These are phyloP conservation scores for Catenaria anguillulae DNA, from an alignment of 371 early-diverging fungal species.

Conservation along the genomic window DNA sequence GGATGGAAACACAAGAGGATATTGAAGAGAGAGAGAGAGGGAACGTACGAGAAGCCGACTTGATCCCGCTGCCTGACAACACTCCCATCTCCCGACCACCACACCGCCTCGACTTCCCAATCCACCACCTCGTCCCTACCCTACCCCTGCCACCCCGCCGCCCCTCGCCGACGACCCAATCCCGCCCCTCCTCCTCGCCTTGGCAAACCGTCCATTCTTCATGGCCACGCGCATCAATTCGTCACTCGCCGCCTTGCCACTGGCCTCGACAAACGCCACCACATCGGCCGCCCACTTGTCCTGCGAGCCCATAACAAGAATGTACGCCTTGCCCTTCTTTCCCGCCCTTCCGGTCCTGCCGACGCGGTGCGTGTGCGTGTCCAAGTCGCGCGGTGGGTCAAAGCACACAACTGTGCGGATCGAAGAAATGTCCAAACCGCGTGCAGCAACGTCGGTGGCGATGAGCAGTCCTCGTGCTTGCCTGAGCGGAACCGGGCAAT, in stretches of 20 bases:
- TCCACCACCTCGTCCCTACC: background rate
- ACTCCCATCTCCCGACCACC: background rate
- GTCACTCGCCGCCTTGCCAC: conserved; percentile 13
- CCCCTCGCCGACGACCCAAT: background rate
- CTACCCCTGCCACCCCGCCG: background rate
- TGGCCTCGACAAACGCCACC: conserved; percentile 55
- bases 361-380: conserved; percentile 59
- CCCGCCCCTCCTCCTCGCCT: background rate
- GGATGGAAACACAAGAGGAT: too few species aligned
- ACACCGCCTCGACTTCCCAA: background rate
- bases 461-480: conserved; percentile 23
- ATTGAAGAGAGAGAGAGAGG: background rate
- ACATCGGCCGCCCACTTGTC: conserved; percentile 51
- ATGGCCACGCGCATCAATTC: conserved; percentile 53
- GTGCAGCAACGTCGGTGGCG: conserved; percentile 28
- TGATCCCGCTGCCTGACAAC: background rate
- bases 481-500: conserved; percentile 23
- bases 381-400: conserved; percentile 58
- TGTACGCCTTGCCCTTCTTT: conserved; percentile 55
- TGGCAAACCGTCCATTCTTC: conserved; percentile 16
- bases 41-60: background rate
- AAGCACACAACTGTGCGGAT: conserved; percentile 57
- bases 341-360: conserved; percentile 59
- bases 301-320: conserved; percentile 51
- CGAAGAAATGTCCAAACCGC: conserved; percentile 42